Percentiles rank a stretch among this genome's conserved stretches.
Evolutionary conservation across 1,139 yeast species (phyloP).

Genomic region (Wickerhamomyces sp.): DNA sequence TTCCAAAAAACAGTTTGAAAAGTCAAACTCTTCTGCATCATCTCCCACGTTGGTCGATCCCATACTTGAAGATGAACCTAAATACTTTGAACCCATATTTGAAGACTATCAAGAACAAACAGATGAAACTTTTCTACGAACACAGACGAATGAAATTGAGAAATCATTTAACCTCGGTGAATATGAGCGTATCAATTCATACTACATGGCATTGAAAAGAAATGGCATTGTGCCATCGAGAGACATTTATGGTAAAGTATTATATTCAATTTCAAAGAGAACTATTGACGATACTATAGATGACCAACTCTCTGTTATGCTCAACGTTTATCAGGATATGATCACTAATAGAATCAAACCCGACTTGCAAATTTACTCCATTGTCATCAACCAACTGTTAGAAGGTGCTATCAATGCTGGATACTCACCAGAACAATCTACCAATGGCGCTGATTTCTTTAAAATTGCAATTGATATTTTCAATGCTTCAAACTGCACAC

Average conservation of each 20-base stretch:
- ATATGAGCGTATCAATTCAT: constrained; percentile 31
- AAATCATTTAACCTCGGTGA: constrained; percentile 18
- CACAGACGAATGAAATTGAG: constrained; percentile 16
- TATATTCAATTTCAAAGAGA: constrained; percentile 31
- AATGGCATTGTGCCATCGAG: constrained; percentile 32
- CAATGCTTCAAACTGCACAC: constrained; percentile 36
- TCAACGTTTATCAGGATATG: constrained; percentile 66
- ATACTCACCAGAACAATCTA: constrained; percentile 32
- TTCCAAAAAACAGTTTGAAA: background rate
- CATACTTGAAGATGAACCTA: background rate
- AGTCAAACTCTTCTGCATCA: constrained; percentile 4
- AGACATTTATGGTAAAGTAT: constrained; percentile 28
- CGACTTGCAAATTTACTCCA: constrained; percentile 44
- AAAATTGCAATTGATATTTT: constrained; percentile 61
- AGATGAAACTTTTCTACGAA: constrained; percentile 16
- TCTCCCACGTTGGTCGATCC: constrained; percentile 6
- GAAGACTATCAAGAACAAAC: constrained; percentile 12
- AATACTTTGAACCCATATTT: background rate
- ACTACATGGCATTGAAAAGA: constrained; percentile 35
- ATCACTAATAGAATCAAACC: constrained; percentile 52
- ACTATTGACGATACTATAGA: constrained; percentile 36
- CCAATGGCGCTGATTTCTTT: constrained; percentile 52
- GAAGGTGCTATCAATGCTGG: constrained; percentile 42
- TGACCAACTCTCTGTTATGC: constrained; percentile 49
- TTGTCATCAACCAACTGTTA: constrained; percentile 47